Evolutionary conservation across 2,329 filamentous ascomycete genomes (phyloP).

Genomic region (Xylaria multiplex): DNA sequence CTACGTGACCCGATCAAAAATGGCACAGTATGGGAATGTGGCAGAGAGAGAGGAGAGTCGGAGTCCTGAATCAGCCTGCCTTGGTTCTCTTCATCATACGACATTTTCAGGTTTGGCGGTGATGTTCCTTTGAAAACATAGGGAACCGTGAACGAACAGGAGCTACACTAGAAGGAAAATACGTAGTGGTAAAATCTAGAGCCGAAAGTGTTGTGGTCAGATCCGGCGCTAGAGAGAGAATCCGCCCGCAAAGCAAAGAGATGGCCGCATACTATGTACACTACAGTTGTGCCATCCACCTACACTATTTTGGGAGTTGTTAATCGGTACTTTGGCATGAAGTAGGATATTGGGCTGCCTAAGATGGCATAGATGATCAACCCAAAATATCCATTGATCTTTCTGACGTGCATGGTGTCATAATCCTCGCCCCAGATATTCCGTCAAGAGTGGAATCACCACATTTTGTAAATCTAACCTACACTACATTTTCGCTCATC

Average conservation of each 20-base stretch:
- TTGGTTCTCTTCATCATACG: constrained; percentile 4
- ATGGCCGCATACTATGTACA: not conserved
- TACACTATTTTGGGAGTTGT: constrained; percentile 10
- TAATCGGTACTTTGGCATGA: not conserved
- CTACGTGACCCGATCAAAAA: constrained; percentile 7
- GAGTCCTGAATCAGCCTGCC: constrained; percentile 14
- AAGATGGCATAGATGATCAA: constrained; percentile 19
- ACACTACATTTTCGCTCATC: not conserved
- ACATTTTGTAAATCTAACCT: constrained; percentile 3
- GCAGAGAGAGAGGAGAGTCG: constrained; percentile 6
- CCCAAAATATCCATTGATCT: constrained; percentile 34
- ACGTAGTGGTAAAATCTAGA: not conserved
- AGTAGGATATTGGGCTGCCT: constrained; percentile 12
- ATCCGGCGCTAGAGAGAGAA: not conserved
- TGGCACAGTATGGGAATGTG: constrained; percentile 7
- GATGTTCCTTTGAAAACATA: not conserved
- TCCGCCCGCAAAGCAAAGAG: not conserved
- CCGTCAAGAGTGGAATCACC: constrained; percentile 5
- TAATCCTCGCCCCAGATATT: constrained; percentile 28
- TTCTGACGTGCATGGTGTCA: constrained; percentile 14
- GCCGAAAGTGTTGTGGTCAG: constrained; percentile 8
- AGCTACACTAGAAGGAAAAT: not conserved
- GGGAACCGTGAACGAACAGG: not conserved
- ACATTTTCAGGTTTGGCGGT: constrained; percentile 13
- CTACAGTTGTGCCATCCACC: not conserved